Conservation (phyloP, 495 filamentous ascomycete species). For the Glonium stellatum region DNA sequence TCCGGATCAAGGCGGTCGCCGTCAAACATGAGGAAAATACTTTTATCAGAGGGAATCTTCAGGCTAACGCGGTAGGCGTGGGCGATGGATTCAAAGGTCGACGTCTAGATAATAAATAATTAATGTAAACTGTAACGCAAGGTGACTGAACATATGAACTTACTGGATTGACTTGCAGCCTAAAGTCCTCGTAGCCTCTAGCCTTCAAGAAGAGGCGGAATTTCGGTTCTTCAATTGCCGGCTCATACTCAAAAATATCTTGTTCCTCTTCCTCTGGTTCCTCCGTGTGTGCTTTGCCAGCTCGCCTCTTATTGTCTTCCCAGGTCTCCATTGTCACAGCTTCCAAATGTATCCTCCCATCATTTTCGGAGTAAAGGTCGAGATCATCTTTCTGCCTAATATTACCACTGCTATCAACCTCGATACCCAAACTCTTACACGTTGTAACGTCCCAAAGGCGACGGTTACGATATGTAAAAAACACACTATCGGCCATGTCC, state of each 20-base stretch:
- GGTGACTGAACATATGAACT: constrained; percentile 12
- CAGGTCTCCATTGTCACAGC: constrained; percentile 59
- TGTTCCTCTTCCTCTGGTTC: constrained; percentile 41
- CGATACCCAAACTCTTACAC: constrained; percentile 58
- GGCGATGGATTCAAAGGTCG: constrained; percentile 49
- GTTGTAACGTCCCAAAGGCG: constrained; percentile 68
- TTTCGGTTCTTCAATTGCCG: constrained; percentile 25
- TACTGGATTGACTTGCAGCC: constrained; percentile 51
- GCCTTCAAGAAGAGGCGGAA: constrained; percentile 54
- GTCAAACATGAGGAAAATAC: constrained; percentile 66
- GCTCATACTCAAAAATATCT: constrained; percentile 29
- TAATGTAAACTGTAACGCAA: background rate
- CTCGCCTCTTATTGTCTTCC: constrained; percentile 21
- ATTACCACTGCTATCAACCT: constrained; percentile 38
- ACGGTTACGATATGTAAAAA: constrained; percentile 72
- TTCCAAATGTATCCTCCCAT: constrained; percentile 17
- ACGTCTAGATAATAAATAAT: constrained; percentile 36
- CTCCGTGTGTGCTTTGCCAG: background rate
- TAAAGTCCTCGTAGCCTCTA: constrained; percentile 50
- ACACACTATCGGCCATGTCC: constrained; percentile 47
- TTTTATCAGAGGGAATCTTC: constrained; percentile 41
- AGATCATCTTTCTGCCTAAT: constrained; percentile 32
- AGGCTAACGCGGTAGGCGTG: constrained; percentile 45
- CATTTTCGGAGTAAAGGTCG: constrained; percentile 28
- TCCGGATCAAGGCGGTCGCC: constrained; percentile 64